Evolutionary conservation across 2,329 filamentous ascomycete species (phyloP), one percentile per base, ranked within the genome.

Genomic region (Ciborinia camelliae): DNA sequence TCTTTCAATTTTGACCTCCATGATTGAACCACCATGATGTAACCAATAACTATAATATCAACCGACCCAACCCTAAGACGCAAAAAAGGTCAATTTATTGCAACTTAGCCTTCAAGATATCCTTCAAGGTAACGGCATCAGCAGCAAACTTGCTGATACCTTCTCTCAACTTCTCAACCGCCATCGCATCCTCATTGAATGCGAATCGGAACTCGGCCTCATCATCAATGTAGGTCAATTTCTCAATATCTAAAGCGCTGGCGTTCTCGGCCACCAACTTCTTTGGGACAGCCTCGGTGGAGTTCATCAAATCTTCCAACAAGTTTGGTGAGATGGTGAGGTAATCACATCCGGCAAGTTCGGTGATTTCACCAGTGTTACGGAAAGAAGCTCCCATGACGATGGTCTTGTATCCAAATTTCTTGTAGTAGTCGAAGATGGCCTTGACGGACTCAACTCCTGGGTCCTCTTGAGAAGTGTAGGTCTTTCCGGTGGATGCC

Each of bases 361-460:
- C 95, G 55, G 92, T 98, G 81, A 99, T 96, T 84, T 99, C 95
- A 76, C 95, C 95, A 69, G 83, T 83, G 84, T 90, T 98, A 79
- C 95, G 89, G 92, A 99, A 99, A 48, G 93, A 97, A 73, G 95
- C 95, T 77, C 95, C 95, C 95, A 99, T 99, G 81, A 99, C 95
- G 75, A 98, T 97, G 79, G 95, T 99, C 75, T 96, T 97, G 89
- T 99, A 97, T 79, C 90, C 92, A 80, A 83, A 91, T 86, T 98
- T 98, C 91, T 99, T 99, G 90, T 99, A 99, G 91, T 99, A 99
- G 87, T 99, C 95, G 88, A 90, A 99, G 84, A 99, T 99, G 80
- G 75, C 77, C 85, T 94, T 86, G 77, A 99, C 95, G 71, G 90
- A 94, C 83, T 91, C 86, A 80, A 99, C 95, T 84, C 95, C 95